Conservation (phyloP, 805 yeast species). For the Cephaloascus fragrans region DNA sequence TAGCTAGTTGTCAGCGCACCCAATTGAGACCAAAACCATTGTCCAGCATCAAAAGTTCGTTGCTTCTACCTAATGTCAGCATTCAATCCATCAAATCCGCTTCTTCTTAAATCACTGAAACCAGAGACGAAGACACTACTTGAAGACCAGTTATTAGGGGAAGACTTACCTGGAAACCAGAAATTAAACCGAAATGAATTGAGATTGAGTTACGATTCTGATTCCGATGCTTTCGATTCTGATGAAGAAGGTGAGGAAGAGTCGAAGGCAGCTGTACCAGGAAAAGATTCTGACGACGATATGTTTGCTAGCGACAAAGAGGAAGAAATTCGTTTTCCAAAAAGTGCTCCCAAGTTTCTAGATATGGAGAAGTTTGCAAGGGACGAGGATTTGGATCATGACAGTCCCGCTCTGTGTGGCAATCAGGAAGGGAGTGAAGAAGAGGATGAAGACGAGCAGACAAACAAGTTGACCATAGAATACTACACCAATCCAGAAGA, state of each 20-base stretch:
- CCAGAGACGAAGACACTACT: not conserved
- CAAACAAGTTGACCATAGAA: slow-evolving; percentile 4
- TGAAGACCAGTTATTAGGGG: not conserved
- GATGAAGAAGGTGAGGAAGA: slow-evolving; percentile 7
- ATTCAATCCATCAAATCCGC: not conserved
- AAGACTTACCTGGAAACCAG: slow-evolving; percentile 6
- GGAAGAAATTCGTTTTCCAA: slow-evolving; percentile 10
- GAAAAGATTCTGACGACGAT: slow-evolving; percentile 22
- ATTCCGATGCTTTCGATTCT: slow-evolving; percentile 12
- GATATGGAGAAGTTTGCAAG: slow-evolving; percentile 15
- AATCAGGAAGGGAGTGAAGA: slow-evolving; percentile 5
- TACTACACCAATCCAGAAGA: slow-evolving; percentile 20
- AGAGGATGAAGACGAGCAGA: slow-evolving; percentile 7
- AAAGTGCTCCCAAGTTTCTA: slow-evolving; percentile 4
- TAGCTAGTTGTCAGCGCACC: no score
- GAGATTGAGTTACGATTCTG: slow-evolving; percentile 14
- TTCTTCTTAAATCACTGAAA: not conserved
- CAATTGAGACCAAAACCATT: no score
- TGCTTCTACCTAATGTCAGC: no score
- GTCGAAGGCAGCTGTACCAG: slow-evolving; percentile 3
- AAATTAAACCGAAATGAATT: slow-evolving; percentile 7
- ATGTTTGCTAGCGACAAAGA: slow-evolving; percentile 29
- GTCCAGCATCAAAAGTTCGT: no score
- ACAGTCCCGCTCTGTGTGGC: slow-evolving; percentile 11
- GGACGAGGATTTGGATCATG: slow-evolving; percentile 13